Percentiles rank a stretch among this genome's conserved stretches.
These are phyloP conservation scores for Selaginella tamariscina DNA, from an alignment of 75 land plant species.

Conservation along the genomic window DNA sequence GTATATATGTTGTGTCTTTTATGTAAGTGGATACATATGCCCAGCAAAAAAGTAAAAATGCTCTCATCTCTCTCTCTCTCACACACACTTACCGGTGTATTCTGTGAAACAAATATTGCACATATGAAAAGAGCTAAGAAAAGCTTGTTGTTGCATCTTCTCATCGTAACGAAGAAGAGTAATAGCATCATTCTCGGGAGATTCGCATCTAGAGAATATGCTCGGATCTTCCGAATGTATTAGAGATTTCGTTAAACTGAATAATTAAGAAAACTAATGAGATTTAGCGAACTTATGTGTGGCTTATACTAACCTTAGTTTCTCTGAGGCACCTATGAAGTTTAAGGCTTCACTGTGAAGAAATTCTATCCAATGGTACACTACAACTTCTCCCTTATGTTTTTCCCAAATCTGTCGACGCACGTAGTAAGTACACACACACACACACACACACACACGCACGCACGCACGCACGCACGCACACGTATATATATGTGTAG, in stretches of 20 bases:
- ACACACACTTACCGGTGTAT: slow-evolving; percentile 40
- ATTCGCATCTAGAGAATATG: slow-evolving; percentile 41
- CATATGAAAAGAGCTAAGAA: slow-evolving; percentile 35
- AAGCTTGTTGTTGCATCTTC: slow-evolving; percentile 41
- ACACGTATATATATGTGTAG: no score
- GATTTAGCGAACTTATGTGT: no score
- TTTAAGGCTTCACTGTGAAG: slow-evolving; percentile 36
- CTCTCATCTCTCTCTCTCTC: no score
- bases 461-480: no score
- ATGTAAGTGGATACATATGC: no score
- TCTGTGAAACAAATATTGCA: slow-evolving; percentile 71
- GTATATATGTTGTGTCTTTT: no score
- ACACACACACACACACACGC: no score
- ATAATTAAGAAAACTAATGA: no score
- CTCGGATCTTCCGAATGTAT: slow-evolving; percentile 30
- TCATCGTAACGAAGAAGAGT: slow-evolving; percentile 52
- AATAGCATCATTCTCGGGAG: slow-evolving; percentile 48
- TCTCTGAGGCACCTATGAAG: slow-evolving; percentile 38
- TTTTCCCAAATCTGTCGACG: slow-evolving; percentile 64
- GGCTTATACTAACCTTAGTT: slow-evolving; percentile 44
- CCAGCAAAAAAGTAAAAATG: no score
- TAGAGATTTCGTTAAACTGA: no score
- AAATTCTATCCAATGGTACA: slow-evolving; percentile 81
- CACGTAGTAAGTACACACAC: no score
- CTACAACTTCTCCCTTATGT: slow-evolving; percentile 48